Base-by-base conservation (phyloP, 208 protist species). In the Leishmania lainsoni region DNA sequence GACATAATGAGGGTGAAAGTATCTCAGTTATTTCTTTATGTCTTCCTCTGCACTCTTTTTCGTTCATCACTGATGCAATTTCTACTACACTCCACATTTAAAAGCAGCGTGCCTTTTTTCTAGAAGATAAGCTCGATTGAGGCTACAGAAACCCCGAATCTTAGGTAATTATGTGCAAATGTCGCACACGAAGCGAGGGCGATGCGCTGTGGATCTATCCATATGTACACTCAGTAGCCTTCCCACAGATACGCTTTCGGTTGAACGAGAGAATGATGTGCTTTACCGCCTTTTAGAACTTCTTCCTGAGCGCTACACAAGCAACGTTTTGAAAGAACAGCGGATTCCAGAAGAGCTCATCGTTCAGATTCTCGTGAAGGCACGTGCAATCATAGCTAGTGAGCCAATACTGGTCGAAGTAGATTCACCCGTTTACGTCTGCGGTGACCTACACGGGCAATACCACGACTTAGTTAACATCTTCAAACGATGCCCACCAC, bases 401-500 rank as follows among this genome's bases (percentile, higher is more conserved):
- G 96, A 98, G 76, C 94, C 94, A 26, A 85, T 93, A 39, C 35
- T 97, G 0, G 73, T 93, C 2, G 76, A 95, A 42, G 16, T 98
- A 10, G 83, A 95, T 42, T 92, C 94, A 14, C 96, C 96, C 42
- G 90, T 99, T 48, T 99, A 96, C 48, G 92, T 99, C 42, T 99
- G 98, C 91, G 99, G 99, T n/a, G 99, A 99, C 86, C 91, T 98
- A 42, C 99, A 99, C 84, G 99, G 99, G 2, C 99, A 99, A 87
- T 99, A 97, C 85, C 99, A 99, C 84, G 98, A 99, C 85, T 85
- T 99, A 26, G 66, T 99, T 1, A 98, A 99, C 85, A 98, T 99
- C 75, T 99, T 99, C 69, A 85, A 85, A 17, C 84, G 92, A 42
- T 92, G 96, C 69, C 90, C 93, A 20, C 90, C 94, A 16, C 86